Percentiles rank a stretch among this genome's conserved stretches.
Evolutionary conservation across 805 yeast species (phyloP).

Genomic region (Ogataea pignaliae): DNA sequence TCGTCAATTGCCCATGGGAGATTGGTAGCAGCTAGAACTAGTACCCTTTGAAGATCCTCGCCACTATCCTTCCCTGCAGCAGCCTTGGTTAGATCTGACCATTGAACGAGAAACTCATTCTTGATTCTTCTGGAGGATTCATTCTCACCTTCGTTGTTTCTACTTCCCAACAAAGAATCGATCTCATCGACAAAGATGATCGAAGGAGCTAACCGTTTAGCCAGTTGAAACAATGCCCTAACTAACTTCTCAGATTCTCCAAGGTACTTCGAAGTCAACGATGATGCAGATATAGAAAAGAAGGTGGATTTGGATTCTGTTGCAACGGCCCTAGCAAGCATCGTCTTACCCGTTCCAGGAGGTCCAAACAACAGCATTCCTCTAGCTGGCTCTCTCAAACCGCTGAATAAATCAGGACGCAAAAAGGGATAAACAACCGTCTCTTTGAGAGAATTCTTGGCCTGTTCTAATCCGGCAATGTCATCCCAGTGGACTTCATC

Average conservation of each 20-base stretch:
- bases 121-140: slow-evolving; percentile 88
- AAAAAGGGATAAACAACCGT: slow-evolving; percentile 94
- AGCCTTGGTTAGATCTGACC: slow-evolving; percentile 90
- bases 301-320: slow-evolving; percentile 92
- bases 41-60: slow-evolving; percentile 59
- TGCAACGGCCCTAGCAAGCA: slow-evolving; percentile 96
- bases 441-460: slow-evolving; percentile 85
- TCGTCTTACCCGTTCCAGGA: slow-evolving; percentile 98
- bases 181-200: slow-evolving; percentile 95
- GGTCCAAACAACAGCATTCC: slow-evolving; percentile 98
- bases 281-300: slow-evolving; percentile 86
- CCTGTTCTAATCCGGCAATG: slow-evolving; percentile 86
- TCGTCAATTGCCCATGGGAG: slow-evolving; percentile 97
- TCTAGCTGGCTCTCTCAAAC: slow-evolving; percentile 87
- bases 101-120: slow-evolving; percentile 88
- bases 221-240: slow-evolving; percentile 79
- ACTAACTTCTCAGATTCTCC: slow-evolving; percentile 96
- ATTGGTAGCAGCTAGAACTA: slow-evolving; percentile 92
- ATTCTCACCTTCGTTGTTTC: slow-evolving; percentile 66
- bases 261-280: slow-evolving; percentile 78
- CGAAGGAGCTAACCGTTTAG: slow-evolving; percentile 83
- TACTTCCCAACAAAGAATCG: slow-evolving; percentile 79
- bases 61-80: slow-evolving; percentile 66
- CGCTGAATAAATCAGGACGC: slow-evolving; percentile 88
- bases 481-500: slow-evolving; percentile 95